Conservation (phyloP, 2,329 filamentous ascomycete species). For the Venturia asperata region DNA sequence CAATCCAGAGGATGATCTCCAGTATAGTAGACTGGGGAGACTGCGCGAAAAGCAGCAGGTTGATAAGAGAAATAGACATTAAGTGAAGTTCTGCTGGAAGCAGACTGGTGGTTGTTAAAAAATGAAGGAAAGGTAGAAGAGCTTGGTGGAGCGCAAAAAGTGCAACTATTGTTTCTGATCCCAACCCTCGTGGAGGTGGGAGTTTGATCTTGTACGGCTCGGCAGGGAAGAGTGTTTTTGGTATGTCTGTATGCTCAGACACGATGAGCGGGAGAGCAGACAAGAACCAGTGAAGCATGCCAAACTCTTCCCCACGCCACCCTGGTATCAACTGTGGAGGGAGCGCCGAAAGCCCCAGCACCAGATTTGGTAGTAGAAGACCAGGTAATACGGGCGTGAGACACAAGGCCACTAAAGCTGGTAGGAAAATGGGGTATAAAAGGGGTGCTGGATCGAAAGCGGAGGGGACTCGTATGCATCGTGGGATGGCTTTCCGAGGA, state of each 20-base stretch:
- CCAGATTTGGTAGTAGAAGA: slow-evolving; percentile 67
- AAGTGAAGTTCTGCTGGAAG: slow-evolving; percentile 82
- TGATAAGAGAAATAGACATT: slow-evolving; percentile 73
- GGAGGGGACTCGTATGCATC: slow-evolving; percentile 53
- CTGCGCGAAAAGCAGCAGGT: slow-evolving; percentile 66
- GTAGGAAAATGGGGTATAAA: slow-evolving; percentile 74
- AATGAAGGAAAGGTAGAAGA: slow-evolving; percentile 64
- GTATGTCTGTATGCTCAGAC: slow-evolving; percentile 39
- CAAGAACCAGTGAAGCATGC: slow-evolving; percentile 70
- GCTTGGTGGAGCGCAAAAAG: slow-evolving; percentile 80
- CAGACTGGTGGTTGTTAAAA: slow-evolving; percentile 82
- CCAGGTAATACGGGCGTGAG: slow-evolving; percentile 56
- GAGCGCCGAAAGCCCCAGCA: slow-evolving; percentile 72
- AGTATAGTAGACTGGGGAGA: slow-evolving; percentile 49
- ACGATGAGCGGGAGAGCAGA: slow-evolving; percentile 62
- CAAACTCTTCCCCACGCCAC: slow-evolving; percentile 48
- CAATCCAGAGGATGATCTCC: slow-evolving; percentile 40
- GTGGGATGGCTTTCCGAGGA: not conserved
- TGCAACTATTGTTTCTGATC: slow-evolving; percentile 54
- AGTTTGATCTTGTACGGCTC: slow-evolving; percentile 32
- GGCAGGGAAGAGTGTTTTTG: slow-evolving; percentile 28
- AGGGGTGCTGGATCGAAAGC: slow-evolving; percentile 87
- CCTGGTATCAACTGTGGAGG: slow-evolving; percentile 51
- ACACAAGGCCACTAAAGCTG: slow-evolving; percentile 68
- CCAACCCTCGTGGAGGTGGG: slow-evolving; percentile 33